phyloP scores from a whole-genome alignment of 208 protist species.

The Phytomonas sp. region DNA sequence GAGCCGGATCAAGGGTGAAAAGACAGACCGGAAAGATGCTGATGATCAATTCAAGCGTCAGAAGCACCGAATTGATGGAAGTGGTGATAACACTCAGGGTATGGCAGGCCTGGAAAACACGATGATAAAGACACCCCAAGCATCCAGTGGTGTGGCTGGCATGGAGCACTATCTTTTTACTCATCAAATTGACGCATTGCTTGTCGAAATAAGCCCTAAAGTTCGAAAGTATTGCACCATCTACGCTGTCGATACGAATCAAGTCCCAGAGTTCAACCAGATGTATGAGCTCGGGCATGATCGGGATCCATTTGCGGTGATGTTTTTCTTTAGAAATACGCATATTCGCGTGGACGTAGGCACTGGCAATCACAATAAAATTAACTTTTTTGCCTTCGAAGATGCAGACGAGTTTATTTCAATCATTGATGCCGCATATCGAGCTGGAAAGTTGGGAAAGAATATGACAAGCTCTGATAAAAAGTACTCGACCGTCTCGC shows the following conservation, averaged over 20 bases:
- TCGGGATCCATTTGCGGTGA: slow-evolving; percentile 96
- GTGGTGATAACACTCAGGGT: not conserved
- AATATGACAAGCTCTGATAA: slow-evolving; percentile 95
- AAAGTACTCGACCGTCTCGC: slow-evolving; percentile 91
- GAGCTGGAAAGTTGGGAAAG: slow-evolving; percentile 92
- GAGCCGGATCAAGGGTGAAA: not conserved
- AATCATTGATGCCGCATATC: slow-evolving; percentile 96
- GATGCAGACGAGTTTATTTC: slow-evolving; percentile 95
- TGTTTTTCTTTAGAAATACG: slow-evolving; percentile 99
- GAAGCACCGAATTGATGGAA: not conserved
- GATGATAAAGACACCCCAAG: slow-evolving; percentile 7
- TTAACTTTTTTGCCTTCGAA: slow-evolving; percentile 96
- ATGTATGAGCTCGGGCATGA: slow-evolving; percentile 97
- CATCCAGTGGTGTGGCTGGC: slow-evolving; percentile 11
- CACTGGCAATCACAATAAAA: slow-evolving; percentile 99
- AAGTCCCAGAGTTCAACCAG: slow-evolving; percentile 97
- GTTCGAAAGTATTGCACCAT: slow-evolving; percentile 79
- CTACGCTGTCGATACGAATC: slow-evolving; percentile 61
- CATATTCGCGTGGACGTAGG: slow-evolving; percentile 99
- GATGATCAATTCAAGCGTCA: not conserved
- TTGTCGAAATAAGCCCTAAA: slow-evolving; percentile 57
- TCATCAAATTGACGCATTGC: slow-evolving; percentile 62
- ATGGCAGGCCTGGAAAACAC: slow-evolving; percentile 3
- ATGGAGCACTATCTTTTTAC: slow-evolving; percentile 56
- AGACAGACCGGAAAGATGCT: not conserved